Conservation (phyloP, 257 asterid species). For the Salvia miltiorrhiza region DNA sequence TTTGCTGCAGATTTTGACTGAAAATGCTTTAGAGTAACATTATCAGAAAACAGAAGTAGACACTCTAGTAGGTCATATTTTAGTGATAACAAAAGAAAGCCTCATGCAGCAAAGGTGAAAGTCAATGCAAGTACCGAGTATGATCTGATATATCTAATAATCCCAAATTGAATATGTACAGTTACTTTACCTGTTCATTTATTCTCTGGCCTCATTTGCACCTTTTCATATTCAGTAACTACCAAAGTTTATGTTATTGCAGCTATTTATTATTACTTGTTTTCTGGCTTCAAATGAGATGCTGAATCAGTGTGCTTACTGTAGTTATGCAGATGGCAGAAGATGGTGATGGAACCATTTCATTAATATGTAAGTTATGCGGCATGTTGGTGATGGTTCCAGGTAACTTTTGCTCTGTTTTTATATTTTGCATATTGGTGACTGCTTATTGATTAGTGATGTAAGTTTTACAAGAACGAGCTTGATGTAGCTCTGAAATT, state of each 20-base stretch:
- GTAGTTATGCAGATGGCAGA: conserved; percentile 44
- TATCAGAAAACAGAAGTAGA: background rate
- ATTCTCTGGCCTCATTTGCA: conserved; percentile 3
- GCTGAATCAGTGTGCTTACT: conserved; percentile 31
- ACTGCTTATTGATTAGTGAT: conserved; percentile 12
- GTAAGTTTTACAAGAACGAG: conserved; percentile 6
- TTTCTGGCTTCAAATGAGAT: conserved; percentile 9
- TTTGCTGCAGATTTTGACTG: background rate
- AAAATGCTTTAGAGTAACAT: background rate
- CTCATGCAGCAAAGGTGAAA: background rate
- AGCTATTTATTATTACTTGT: conserved; percentile 5
- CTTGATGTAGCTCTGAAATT: conserved; percentile 15
- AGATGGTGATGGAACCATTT: conserved; percentile 43
- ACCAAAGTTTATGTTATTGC: background rate
- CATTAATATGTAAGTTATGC: conserved; percentile 67
- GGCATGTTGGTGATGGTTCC: conserved; percentile 67
- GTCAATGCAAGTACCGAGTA: background rate
- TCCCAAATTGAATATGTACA: conserved; percentile 4
- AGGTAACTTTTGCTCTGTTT: conserved; percentile 40
- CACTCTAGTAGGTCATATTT: conserved; percentile 15
- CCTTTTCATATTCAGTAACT: conserved; percentile 4
- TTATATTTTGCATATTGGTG: background rate
- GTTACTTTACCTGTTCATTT: background rate
- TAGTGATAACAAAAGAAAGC: background rate
- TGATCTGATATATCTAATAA: conserved; percentile 1